Evolutionary conservation across 1,139 yeast genomes (phyloP).

Genomic region (Scheffersomyces illinoinensis): DNA sequence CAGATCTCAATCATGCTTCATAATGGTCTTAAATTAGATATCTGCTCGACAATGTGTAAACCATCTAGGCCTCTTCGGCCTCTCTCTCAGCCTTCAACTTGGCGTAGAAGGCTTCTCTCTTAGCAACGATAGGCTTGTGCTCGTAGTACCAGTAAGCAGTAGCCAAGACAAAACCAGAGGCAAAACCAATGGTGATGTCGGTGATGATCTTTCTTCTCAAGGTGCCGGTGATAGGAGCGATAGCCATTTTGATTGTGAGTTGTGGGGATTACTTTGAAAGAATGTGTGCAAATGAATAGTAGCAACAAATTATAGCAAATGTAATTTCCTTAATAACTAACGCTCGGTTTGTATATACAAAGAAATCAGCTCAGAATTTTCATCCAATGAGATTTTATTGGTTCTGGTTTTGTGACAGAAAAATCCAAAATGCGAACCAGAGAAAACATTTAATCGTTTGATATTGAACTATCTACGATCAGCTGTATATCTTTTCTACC

Average conservation of each 20-base stretch:
- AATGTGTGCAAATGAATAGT: background rate
- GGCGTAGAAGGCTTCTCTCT: constrained; percentile 86
- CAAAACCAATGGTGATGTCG: constrained; percentile 72
- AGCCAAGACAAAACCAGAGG: constrained; percentile 43
- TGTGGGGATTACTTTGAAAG: background rate
- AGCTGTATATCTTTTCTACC: background rate
- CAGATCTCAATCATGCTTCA: background rate
- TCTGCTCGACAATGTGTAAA: background rate
- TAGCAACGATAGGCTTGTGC: constrained; percentile 72
- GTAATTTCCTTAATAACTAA: background rate
- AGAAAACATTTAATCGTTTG: background rate
- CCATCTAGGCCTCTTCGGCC: constrained; percentile 49
- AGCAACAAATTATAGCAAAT: background rate
- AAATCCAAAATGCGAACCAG: background rate
- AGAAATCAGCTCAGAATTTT: constrained; percentile 12
- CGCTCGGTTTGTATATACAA: background rate
- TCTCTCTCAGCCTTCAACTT: constrained; percentile 72
- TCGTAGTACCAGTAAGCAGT: constrained; percentile 73
- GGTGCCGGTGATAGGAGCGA: constrained; percentile 88
- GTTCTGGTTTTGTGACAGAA: constrained; percentile 1
- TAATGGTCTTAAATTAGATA: background rate
- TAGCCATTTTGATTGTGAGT: constrained; percentile 55
- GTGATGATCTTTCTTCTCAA: constrained; percentile 80
- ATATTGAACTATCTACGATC: background rate
- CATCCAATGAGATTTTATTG: constrained; percentile 3